phyloP scores from a whole-genome alignment of 2,329 filamentous ascomycete species.

The Graphilbum ipis-grandicollis region DNA sequence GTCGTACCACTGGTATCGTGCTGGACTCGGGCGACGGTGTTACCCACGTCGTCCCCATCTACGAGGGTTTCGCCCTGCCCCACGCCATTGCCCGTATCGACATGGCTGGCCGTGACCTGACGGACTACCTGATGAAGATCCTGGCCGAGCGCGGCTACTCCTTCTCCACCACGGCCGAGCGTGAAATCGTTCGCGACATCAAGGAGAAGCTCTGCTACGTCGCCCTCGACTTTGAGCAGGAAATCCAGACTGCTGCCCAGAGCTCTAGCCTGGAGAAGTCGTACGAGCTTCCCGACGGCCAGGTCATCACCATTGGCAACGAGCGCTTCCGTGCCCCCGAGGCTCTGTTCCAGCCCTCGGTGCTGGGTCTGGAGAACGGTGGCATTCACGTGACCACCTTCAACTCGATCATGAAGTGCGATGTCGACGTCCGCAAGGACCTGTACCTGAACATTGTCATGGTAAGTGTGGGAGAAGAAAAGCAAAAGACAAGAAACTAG shows the following conservation, averaged over 20 bases:
- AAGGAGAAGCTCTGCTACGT: slow-evolving; percentile 99
- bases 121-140: slow-evolving; percentile 99
- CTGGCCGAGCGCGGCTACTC: slow-evolving; percentile 97
- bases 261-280: slow-evolving; percentile 99
- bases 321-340: slow-evolving; percentile 99
- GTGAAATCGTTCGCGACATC: slow-evolving; percentile 99
- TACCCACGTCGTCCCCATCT: slow-evolving; percentile 99
- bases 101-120: slow-evolving; percentile 99
- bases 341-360: slow-evolving; percentile 97
- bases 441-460: slow-evolving; percentile 99
- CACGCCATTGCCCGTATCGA: slow-evolving; percentile 99
- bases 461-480: slow-evolving; percentile 42
- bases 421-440: slow-evolving; percentile 99
- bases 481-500: background rate
- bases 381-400: slow-evolving; percentile 99
- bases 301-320: slow-evolving; percentile 99
- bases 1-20: slow-evolving; percentile 99
- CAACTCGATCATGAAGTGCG: slow-evolving; percentile 99
- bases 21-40: slow-evolving; percentile 99
- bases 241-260: slow-evolving; percentile 99
- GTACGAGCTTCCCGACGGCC: slow-evolving; percentile 95
- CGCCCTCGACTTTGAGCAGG: slow-evolving; percentile 98
- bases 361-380: slow-evolving; percentile 93
- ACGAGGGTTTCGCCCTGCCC: slow-evolving; percentile 99
- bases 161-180: slow-evolving; percentile 99